A percentile compares a stretch with the other conserved stretches of the same genome.
Conservation (phyloP, 495 filamentous ascomycete species). For the Oidiodendron maius region DNA sequence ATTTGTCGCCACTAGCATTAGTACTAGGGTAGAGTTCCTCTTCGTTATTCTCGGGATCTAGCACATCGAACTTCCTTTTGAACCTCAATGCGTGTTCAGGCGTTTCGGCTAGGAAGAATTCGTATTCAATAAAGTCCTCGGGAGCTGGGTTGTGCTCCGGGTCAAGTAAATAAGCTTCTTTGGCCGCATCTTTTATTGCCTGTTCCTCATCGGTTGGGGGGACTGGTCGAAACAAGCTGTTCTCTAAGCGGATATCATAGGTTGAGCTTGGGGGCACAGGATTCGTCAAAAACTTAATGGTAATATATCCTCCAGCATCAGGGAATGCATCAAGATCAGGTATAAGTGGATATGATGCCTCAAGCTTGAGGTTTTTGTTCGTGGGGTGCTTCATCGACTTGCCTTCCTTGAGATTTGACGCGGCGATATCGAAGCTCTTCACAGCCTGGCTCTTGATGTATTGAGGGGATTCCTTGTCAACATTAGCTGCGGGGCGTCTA, state of each 20-base stretch:
- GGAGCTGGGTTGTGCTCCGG: conserved; percentile 55
- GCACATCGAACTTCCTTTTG: conserved; percentile 64
- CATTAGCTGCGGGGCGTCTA: conserved; percentile 12
- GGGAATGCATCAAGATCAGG: conserved; percentile 86
- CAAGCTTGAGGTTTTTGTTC: conserved; percentile 68
- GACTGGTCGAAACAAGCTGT: conserved; percentile 68
- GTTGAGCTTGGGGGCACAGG: conserved; percentile 52
- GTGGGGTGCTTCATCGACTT: conserved; percentile 72
- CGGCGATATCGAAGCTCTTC: conserved; percentile 82
- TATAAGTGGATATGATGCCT: conserved; percentile 75
- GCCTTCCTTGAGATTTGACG: conserved; percentile 58
- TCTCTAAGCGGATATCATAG: conserved; percentile 79
- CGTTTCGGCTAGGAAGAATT: conserved; percentile 68
- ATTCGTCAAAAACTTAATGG: conserved; percentile 83
- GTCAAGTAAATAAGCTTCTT: conserved; percentile 56
- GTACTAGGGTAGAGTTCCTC: conserved; percentile 58
- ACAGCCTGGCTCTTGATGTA: conserved; percentile 76
- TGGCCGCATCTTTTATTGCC: conserved; percentile 40
- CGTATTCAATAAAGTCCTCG: conserved; percentile 65
- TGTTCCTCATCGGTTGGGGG: conserved; percentile 44
- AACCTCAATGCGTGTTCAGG: conserved; percentile 51
- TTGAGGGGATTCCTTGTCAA: conserved; percentile 64
- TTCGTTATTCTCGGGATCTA: conserved; percentile 63
- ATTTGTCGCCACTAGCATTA: conserved; percentile 35
- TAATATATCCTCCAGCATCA: conserved; percentile 79